Conservation (phyloP, 345 rosid genomes). For the Eucalyptus tenuipes region DNA sequence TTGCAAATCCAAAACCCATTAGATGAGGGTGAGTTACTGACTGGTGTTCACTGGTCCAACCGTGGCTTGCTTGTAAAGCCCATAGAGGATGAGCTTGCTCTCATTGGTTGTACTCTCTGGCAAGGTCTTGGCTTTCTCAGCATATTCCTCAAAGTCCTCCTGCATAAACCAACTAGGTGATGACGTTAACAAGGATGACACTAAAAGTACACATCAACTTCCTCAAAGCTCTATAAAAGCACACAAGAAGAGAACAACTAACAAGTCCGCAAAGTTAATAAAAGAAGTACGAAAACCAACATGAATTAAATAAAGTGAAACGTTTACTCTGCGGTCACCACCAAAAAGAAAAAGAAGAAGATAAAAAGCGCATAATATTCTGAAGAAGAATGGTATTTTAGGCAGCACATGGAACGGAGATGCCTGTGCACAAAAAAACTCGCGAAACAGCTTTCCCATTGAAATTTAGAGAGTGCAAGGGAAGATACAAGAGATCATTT, state of each 20-base stretch:
- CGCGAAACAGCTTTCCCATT: neutral
- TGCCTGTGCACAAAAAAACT: neutral
- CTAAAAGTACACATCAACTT: neutral
- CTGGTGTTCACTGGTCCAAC: constrained; percentile 72
- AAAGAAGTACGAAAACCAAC: neutral
- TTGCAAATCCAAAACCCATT: neutral
- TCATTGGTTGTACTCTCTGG: constrained; percentile 48
- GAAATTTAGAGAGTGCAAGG: neutral
- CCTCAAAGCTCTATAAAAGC: neutral
- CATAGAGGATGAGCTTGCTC: constrained; percentile 65
- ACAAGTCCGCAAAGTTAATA: neutral
- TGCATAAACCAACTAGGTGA: neutral
- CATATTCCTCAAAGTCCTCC: constrained; percentile 35
- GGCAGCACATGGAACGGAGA: neutral
- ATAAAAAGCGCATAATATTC: neutral
- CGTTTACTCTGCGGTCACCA: neutral
- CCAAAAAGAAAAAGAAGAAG: neutral
- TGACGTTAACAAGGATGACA: neutral
- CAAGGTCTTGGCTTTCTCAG: constrained; percentile 41
- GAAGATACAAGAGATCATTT: neutral
- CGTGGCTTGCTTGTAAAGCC: constrained; percentile 76
- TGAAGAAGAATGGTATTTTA: neutral
- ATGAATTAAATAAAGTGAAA: neutral
- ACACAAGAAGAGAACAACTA: neutral
- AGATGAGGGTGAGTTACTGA: constrained; percentile 1